phyloP scores from a whole-genome alignment of 1,284 basidiomycete species.

The Earliella scabrosa region DNA sequence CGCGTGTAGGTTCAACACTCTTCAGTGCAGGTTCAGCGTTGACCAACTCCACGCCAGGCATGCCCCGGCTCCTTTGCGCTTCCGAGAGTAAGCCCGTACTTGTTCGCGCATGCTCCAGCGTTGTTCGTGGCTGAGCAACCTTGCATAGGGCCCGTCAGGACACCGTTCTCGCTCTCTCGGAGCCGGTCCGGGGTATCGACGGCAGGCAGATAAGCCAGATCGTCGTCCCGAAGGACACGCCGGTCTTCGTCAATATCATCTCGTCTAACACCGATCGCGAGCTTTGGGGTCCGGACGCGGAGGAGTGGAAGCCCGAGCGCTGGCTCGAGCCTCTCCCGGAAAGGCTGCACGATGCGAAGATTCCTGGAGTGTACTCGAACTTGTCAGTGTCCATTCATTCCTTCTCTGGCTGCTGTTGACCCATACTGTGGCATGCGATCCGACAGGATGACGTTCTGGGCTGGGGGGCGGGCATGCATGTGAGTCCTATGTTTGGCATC shows the following conservation, averaged over 20 bases:
- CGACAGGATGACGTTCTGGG: constrained; percentile 30
- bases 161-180: constrained; percentile 23
- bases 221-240: constrained; percentile 43
- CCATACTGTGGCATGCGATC: neutral
- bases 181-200: constrained; percentile 7
- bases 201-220: constrained; percentile 41
- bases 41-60: too few relatives aligned
- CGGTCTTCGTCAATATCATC: constrained; percentile 17
- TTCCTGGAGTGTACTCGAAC: constrained; percentile 17
- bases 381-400: too few relatives aligned
- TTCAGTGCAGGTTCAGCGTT: too few relatives aligned
- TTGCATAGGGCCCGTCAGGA: constrained; percentile 23
- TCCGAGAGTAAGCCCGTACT: constrained; percentile 17
- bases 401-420: too few relatives aligned
- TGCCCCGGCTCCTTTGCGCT: constrained; percentile 18
- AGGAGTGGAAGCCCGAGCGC: constrained; percentile 25
- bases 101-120: too few relatives aligned
- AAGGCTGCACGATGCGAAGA: constrained; percentile 15
- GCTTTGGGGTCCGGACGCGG: constrained; percentile 25
- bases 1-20: too few relatives aligned
- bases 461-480: constrained; percentile 36
- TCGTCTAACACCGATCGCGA: constrained; percentile 20
- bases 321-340: constrained; percentile 16
- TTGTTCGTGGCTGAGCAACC: too few relatives aligned
- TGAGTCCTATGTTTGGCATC: constrained; percentile 17